Base-by-base conservation (phyloP, 805 yeast species). In the Komagataella ulmi region DNA sequence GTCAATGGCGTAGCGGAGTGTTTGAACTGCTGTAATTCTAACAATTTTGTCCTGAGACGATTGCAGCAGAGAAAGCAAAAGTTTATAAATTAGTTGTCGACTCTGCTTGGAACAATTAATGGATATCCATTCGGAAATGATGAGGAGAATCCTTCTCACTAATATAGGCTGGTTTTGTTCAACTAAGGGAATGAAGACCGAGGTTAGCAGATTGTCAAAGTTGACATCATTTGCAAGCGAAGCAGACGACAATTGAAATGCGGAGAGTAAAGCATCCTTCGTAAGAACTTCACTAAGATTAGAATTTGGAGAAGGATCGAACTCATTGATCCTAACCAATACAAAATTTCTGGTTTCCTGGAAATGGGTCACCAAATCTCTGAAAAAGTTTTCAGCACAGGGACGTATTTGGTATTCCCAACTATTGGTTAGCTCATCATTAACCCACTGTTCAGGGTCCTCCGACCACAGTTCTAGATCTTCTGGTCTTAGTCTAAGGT, bases 381-480 rank as follows among this genome's bases (percentile, higher is more conserved):
- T 86, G 61, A 82, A 89, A 57, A 88, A 81, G 61, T 82, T 82
- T 58, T 88, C 96, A 0, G 96, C 88, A 66, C 97, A 88, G 3
- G 91, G 88, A 52, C 95, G 72, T 10, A 89, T 74, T 61, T 86
- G 90, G 62, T 71, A 88, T 61, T 90, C 97, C 81, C 87, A 88
- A 61, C 84, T 82, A 4, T 80, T 70, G 50, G 81, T 75, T 53
- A 83, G 68, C 57, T 89, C 95, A 60, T 88, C 96, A 56, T 82
- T 81, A 18, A 86, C 81, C 88, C 95, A 93, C 63, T 88, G 97
- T 63, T 89, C 98, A 0, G 98, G 97, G 54, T 89, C 96, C 17
- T 76, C 64, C 10, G 72, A 63, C 98, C 98, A 93, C 44, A 79
- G 70, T 58, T 86, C 95, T 49, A 91, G 64, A 61, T 90, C 97